Conservation (phyloP, 129 eudicot species). For the Tagetes patula region DNA sequence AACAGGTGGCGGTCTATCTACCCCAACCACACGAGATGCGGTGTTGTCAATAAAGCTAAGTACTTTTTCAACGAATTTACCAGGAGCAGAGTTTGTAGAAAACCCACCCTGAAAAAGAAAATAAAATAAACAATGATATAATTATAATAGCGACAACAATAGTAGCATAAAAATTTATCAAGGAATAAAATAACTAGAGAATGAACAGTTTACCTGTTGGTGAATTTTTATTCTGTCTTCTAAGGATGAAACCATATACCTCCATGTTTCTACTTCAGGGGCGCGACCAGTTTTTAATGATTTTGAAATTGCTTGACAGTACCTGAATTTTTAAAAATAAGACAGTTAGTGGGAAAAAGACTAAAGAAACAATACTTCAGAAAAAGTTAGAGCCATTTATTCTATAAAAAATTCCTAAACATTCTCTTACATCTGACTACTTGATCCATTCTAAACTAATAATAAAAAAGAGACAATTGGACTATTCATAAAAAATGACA, state of each 20-base stretch:
- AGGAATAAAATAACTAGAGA: constrained; percentile 11
- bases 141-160: not conserved
- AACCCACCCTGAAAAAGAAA: constrained; percentile 74
- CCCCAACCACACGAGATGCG: constrained; percentile 80
- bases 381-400: not conserved
- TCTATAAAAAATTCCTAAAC: too few species aligned
- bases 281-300: constrained; percentile 84
- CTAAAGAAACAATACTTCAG: constrained; percentile 6
- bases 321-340: constrained; percentile 47
- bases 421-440: too few species aligned
- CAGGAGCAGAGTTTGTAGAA: constrained; percentile 85
- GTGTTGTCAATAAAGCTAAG: constrained; percentile 84
- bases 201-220: constrained; percentile 63
- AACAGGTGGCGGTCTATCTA: constrained; percentile 63
- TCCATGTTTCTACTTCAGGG: constrained; percentile 71
- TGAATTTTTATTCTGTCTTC: constrained; percentile 88
- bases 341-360: not conserved
- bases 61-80: constrained; percentile 78
- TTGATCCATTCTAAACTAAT: too few species aligned
- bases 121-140: not conserved
- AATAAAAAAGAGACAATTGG: too few species aligned
- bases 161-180: not conserved
- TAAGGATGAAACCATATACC: constrained; percentile 64
- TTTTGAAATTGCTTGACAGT: constrained; percentile 78
- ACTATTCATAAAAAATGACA: too few species aligned